phyloP scores from a whole-genome alignment of 371 early-diverging fungal genomes.

The Batrachochytrium dendrobatidis region DNA sequence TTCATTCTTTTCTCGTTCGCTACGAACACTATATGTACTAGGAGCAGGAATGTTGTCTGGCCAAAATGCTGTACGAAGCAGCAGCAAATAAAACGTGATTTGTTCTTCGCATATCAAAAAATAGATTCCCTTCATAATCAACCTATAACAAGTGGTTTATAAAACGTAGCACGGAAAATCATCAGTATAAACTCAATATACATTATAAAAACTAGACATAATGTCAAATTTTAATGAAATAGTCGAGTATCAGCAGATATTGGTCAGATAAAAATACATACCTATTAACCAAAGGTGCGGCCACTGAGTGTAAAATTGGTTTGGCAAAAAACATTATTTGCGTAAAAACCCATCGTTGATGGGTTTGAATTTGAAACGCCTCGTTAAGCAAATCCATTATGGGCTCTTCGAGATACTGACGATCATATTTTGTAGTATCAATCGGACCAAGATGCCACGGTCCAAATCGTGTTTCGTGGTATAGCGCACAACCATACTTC shows the following conservation, averaged over 20 bases:
- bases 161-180: not conserved
- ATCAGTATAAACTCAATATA: not conserved
- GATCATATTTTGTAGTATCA: slow-evolving; percentile 19
- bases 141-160: slow-evolving; percentile 3
- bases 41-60: slow-evolving; percentile 11
- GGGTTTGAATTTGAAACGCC: slow-evolving; percentile 8
- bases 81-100: slow-evolving; percentile 11
- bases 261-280: not conserved
- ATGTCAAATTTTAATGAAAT: not conserved
- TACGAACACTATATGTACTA: not conserved
- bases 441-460: slow-evolving; percentile 23
- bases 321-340: slow-evolving; percentile 17
- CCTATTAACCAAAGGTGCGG: slow-evolving; percentile 18
- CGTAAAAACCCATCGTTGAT: slow-evolving; percentile 13
- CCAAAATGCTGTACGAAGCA: slow-evolving; percentile 16
- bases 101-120: slow-evolving; percentile 13
- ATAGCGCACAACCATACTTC: slow-evolving; percentile 1
- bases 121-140: slow-evolving; percentile 15
- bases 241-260: not conserved
- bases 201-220: not conserved
- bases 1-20: slow-evolving; percentile 8
- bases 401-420: slow-evolving; percentile 17
- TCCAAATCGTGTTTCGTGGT: slow-evolving; percentile 12
- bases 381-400: slow-evolving; percentile 17
- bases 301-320: slow-evolving; percentile 11